Percentiles rank a stretch among this genome's conserved stretches.
Conservation (phyloP, 495 filamentous ascomycete genomes). For the Aspergillus funiculosus region DNA sequence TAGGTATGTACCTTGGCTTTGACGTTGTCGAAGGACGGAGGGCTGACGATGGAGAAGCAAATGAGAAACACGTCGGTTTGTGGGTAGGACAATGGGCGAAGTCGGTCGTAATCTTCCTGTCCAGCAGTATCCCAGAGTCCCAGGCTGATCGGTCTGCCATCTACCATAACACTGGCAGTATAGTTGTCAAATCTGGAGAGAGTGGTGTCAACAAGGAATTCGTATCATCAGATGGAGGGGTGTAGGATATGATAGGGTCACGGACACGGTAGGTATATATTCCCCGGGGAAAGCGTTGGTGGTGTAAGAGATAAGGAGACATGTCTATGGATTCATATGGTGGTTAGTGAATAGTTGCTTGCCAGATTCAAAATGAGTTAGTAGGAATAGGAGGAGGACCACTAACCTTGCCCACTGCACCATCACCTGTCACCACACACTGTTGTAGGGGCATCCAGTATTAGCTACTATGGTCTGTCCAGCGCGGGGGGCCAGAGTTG, state of each 20-base stretch:
- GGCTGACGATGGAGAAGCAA: conserved; percentile 97
- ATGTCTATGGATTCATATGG: conserved; percentile 59
- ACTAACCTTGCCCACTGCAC: conserved; percentile 94
- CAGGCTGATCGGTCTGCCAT: conserved; percentile 92
- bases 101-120: conserved; percentile 96
- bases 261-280: conserved; percentile 98
- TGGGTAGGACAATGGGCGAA: conserved; percentile 92
- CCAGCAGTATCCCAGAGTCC: conserved; percentile 98
- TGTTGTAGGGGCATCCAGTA: conserved; percentile 27
- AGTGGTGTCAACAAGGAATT: conserved; percentile 13
- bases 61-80: conserved; percentile 98
- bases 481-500: conserved; percentile 15
- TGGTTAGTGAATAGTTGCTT: neutral
- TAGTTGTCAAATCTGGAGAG: conserved; percentile 89
- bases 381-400: conserved; percentile 1
- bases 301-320: conserved; percentile 97
- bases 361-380: neutral
- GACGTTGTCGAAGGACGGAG: conserved; percentile 96
- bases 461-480: conserved; percentile 28
- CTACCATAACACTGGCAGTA: conserved; percentile 97
- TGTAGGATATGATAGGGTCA: conserved; percentile 22
- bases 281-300: conserved; percentile 99
- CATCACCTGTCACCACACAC: conserved; percentile 98
- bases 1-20: conserved; percentile 70
- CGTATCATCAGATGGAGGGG: conserved; percentile 4